Conservation (phyloP, 768 basidiomycete species). For the Mrakia blollopis region DNA sequence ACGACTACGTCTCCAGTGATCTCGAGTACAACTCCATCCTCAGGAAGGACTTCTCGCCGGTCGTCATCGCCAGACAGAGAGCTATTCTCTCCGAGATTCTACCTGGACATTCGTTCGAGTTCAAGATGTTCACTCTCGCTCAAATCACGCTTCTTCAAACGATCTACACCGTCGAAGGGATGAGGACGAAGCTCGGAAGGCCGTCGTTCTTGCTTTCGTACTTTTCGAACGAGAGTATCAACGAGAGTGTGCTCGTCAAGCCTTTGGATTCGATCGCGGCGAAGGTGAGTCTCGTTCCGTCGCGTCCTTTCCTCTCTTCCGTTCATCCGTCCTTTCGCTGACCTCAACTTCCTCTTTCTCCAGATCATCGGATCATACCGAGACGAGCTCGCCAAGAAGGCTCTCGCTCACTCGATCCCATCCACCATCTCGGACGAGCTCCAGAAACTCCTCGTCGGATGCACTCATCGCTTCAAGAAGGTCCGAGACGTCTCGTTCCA, state of each 20-base stretch:
- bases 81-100: conserved; percentile 60
- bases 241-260: conserved; percentile 61
- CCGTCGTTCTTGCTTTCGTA: conserved; percentile 79
- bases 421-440: conserved; percentile 65
- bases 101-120: conserved; percentile 60
- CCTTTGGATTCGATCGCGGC: conserved; percentile 85
- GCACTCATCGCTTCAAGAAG: conserved; percentile 76
- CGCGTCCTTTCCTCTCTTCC: conserved; percentile 4
- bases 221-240: conserved; percentile 80
- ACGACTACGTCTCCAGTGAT: conserved; percentile 77
- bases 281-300: conserved; percentile 53
- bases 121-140: conserved; percentile 68
- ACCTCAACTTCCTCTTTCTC: not conserved
- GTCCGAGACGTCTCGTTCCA: conserved; percentile 75
- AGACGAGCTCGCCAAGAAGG: conserved; percentile 64
- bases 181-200: conserved; percentile 72
- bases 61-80: conserved; percentile 60
- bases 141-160: conserved; percentile 79
- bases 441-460: conserved; percentile 64
- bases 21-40: conserved; percentile 90
- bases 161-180: conserved; percentile 80
- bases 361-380: conserved; percentile 77
- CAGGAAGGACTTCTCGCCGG: conserved; percentile 60
- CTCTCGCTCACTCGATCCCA: conserved; percentile 73
- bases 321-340: no score